Percentiles rank a stretch among this genome's conserved stretches.
Conservation (phyloP, 2,329 filamentous ascomycete species). For the Colletotrichum brevisporum region DNA sequence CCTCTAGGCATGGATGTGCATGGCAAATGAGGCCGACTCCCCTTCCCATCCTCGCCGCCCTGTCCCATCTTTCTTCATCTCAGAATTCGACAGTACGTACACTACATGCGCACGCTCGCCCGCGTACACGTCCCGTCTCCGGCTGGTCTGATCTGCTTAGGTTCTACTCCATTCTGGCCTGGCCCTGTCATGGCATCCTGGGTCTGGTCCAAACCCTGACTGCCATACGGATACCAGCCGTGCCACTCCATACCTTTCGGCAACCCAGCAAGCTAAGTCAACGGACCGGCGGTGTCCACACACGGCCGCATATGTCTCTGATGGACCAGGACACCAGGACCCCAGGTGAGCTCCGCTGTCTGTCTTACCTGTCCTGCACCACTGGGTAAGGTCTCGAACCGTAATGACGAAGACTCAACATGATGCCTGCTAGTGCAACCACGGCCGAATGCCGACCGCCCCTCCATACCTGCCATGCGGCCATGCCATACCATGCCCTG, state of each 20-base stretch:
- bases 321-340: background rate
- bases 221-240: background rate
- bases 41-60: slow-evolving; percentile 6
- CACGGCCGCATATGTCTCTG: slow-evolving; percentile 29
- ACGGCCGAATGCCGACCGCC: slow-evolving; percentile 24
- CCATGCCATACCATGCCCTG: slow-evolving; percentile 19
- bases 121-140: background rate
- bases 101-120: background rate
- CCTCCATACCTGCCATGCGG: background rate
- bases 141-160: background rate
- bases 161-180: background rate
- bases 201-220: too few species aligned
- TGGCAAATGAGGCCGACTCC: background rate
- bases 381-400: slow-evolving; percentile 20
- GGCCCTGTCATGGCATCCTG: too few species aligned
- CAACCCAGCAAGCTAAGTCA: slow-evolving; percentile 8
- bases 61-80: slow-evolving; percentile 23
- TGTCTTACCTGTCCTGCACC: slow-evolving; percentile 9
- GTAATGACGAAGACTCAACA: slow-evolving; percentile 26
- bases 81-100: too few species aligned
- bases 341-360: slow-evolving; percentile 20
- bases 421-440: slow-evolving; percentile 21
- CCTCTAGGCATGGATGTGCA: slow-evolving; percentile 10
- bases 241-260: slow-evolving; percentile 1
- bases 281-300: slow-evolving; percentile 13